These are phyloP conservation scores for Verticillium isaacii DNA, from an alignment of 2,329 filamentous ascomycete genomes.

Conservation along the genomic window DNA sequence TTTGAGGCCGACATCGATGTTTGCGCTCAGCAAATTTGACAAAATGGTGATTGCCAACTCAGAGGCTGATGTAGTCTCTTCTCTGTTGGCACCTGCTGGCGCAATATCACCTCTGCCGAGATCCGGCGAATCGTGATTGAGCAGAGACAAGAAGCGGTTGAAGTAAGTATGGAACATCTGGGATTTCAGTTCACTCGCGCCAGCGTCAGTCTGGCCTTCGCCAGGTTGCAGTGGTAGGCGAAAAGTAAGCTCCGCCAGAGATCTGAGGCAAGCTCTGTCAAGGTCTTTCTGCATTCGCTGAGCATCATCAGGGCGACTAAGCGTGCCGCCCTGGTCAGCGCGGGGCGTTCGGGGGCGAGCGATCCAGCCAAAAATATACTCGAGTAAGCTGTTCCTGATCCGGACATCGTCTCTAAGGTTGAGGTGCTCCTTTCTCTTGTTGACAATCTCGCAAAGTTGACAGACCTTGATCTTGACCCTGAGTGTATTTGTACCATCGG, in stretches of 20 bases:
- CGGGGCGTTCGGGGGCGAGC: slow-evolving; percentile 52
- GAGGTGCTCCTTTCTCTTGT: slow-evolving; percentile 61
- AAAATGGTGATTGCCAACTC: slow-evolving; percentile 64
- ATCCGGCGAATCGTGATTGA: slow-evolving; percentile 52
- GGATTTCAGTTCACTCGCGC: slow-evolving; percentile 63
- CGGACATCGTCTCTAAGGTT: slow-evolving; percentile 65
- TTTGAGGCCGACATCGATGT: slow-evolving; percentile 67
- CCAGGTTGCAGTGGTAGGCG: slow-evolving; percentile 61
- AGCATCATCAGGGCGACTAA: slow-evolving; percentile 51
- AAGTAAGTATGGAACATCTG: slow-evolving; percentile 71
- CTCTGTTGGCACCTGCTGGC: slow-evolving; percentile 26
- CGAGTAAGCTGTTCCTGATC: slow-evolving; percentile 63
- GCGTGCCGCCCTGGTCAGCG: slow-evolving; percentile 29
- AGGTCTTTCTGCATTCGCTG: slow-evolving; percentile 58
- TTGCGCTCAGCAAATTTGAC: slow-evolving; percentile 65
- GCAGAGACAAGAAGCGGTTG: slow-evolving; percentile 61
- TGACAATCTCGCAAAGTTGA: slow-evolving; percentile 61
- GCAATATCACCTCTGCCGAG: slow-evolving; percentile 35
- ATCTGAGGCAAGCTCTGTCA: slow-evolving; percentile 60
- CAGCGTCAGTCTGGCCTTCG: slow-evolving; percentile 61
- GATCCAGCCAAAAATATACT: slow-evolving; percentile 66
- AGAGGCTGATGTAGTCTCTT: slow-evolving; percentile 50
- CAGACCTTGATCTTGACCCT: slow-evolving; percentile 67
- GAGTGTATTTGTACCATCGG: slow-evolving; percentile 51
- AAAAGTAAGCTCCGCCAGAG: slow-evolving; percentile 62